These are phyloP conservation scores for Fragilaria radians DNA, from an alignment of 108 stramenopile genomes.

Conservation along the genomic window DNA sequence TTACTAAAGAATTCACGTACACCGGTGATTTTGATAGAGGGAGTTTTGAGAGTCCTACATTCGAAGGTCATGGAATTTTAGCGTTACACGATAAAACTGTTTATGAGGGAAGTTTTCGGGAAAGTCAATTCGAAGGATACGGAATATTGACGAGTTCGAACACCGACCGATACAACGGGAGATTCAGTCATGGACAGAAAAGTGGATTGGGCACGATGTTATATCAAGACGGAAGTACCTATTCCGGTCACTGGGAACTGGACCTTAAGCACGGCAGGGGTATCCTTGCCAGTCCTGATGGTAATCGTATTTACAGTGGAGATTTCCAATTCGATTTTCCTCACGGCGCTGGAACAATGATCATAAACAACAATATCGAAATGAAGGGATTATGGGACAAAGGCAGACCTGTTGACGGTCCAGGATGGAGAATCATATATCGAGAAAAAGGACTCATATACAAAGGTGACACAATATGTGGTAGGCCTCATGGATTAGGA, in stretches of 20 bases:
- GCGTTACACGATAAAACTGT: slow-evolving; percentile 7
- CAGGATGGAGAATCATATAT: background rate
- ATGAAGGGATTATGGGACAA: slow-evolving; percentile 1
- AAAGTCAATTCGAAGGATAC: slow-evolving; percentile 5
- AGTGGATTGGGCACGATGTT: slow-evolving; percentile 22
- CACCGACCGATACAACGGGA: slow-evolving; percentile 29
- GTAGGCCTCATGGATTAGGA: slow-evolving; percentile 1
- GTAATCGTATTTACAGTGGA: slow-evolving; percentile 18
- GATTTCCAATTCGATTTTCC: slow-evolving; percentile 27
- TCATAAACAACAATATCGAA: background rate
- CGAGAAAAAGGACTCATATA: background rate
- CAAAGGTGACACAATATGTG: background rate
- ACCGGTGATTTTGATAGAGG: slow-evolving; percentile 18
- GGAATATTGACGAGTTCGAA: slow-evolving; percentile 20
- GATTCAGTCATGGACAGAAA: slow-evolving; percentile 17
- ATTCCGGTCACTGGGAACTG: slow-evolving; percentile 1
- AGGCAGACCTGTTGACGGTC: slow-evolving; percentile 1
- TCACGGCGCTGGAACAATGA: slow-evolving; percentile 22
- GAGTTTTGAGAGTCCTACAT: slow-evolving; percentile 9
- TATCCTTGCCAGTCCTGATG: slow-evolving; percentile 19
- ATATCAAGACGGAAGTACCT: background rate
- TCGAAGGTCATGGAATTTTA: slow-evolving; percentile 20
- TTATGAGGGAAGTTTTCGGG: slow-evolving; percentile 16
- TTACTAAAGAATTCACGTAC: slow-evolving; percentile 20
- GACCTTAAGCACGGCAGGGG: slow-evolving; percentile 28